Conservation (phyloP, 192 early-diverging fungal species). For the Helicostylum pulchrum region DNA sequence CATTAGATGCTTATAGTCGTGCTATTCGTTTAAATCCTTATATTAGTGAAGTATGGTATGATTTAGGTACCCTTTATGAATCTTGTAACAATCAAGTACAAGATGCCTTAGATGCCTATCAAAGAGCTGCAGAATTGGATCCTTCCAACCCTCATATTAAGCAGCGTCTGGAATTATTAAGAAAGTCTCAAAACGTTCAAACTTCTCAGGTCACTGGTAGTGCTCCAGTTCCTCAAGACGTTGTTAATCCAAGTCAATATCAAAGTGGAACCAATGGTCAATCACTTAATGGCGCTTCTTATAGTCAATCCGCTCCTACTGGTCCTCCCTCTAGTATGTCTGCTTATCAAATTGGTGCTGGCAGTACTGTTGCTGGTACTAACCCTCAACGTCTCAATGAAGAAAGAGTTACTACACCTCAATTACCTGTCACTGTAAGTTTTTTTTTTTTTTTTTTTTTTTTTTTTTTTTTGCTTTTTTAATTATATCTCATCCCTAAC, state of each 20-base stretch:
- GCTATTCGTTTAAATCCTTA: conserved; percentile 92
- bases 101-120: conserved; percentile 97
- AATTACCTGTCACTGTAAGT: conserved; percentile 14
- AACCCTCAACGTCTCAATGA: conserved; percentile 6
- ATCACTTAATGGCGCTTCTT: conserved; percentile 19
- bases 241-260: conserved; percentile 35
- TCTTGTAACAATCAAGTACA: conserved; percentile 95
- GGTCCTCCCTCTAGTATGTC: conserved; percentile 36
- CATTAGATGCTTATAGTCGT: conserved; percentile 93
- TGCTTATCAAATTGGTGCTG: conserved; percentile 20
- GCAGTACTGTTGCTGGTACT: background rate
- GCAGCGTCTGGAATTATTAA: conserved; percentile 32
- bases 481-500: background rate
- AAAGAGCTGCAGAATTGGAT: conserved; percentile 88
- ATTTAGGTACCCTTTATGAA: conserved; percentile 95
- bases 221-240: conserved; percentile 32
- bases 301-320: conserved; percentile 22
- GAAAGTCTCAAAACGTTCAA: conserved; percentile 21
- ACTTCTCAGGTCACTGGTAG: conserved; percentile 4
- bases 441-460: background rate
- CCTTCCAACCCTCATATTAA: conserved; percentile 62
- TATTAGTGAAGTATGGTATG: conserved; percentile 97
- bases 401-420: conserved; percentile 13
- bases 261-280: conserved; percentile 15
- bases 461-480: background rate